Percentiles rank a stretch among this genome's conserved stretches.
Conservation (phyloP, 1,139 yeast genomes). For the Hanseniaspora uvarum region DNA sequence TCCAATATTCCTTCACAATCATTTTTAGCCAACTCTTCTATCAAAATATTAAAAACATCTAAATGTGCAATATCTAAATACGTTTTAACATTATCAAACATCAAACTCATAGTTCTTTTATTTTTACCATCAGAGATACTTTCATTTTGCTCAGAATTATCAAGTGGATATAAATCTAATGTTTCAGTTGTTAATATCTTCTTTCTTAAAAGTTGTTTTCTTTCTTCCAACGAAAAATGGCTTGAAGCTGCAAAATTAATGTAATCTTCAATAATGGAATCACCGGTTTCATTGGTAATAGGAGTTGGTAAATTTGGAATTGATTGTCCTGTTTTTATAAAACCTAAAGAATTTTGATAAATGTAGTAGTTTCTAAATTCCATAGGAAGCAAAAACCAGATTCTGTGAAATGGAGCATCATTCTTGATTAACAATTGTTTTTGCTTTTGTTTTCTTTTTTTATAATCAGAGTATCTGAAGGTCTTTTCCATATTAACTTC, state of each 20-base stretch:
- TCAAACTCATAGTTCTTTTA: neutral
- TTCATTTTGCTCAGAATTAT: neutral
- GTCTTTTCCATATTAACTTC: constrained; percentile 53
- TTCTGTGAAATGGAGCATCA: constrained; percentile 77
- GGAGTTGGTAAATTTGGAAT: constrained; percentile 61
- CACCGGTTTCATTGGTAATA: constrained; percentile 38
- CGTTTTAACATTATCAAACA: neutral
- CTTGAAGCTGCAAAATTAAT: neutral
- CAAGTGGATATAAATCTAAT: constrained; percentile 1
- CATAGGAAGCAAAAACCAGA: constrained; percentile 56
- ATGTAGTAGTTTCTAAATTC: constrained; percentile 36
- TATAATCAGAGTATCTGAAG: constrained; percentile 43
- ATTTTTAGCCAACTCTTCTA: neutral
- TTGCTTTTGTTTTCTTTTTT: constrained; percentile 43
- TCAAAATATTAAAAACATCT: neutral
- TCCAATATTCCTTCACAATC: constrained; percentile 12
- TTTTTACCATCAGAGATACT: neutral
- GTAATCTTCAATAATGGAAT: constrained; percentile 31
- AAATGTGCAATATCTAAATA: constrained; percentile 12
- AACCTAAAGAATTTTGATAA: constrained; percentile 42
- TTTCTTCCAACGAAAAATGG: neutral
- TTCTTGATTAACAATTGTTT: constrained; percentile 55
- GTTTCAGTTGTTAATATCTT: neutral
- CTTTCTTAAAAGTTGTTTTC: neutral
- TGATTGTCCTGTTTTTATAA: constrained; percentile 52